Conservation (phyloP, 2,329 filamentous ascomycete species). For the Colletotrichum filicis region DNA sequence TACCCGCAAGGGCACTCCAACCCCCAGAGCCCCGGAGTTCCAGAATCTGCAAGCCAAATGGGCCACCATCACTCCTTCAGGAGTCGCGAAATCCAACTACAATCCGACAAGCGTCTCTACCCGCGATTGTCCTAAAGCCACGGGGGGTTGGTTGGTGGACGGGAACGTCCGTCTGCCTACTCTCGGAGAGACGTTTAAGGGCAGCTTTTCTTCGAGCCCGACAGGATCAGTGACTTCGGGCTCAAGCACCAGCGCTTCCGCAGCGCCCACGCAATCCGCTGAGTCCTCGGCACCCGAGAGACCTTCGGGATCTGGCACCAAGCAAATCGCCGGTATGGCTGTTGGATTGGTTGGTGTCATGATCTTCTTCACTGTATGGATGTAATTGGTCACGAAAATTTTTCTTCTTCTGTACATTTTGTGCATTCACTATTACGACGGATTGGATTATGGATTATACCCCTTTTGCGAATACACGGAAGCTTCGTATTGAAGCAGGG, state of each 20-base stretch:
- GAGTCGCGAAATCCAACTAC: conserved; percentile 75
- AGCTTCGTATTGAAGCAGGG: conserved; percentile 11
- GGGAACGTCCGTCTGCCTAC: conserved; percentile 77
- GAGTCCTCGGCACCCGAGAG: conserved; percentile 40
- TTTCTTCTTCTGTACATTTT: conserved; percentile 28
- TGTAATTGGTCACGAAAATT: conserved; percentile 44
- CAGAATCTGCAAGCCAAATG: conserved; percentile 80
- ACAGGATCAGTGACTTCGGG: conserved; percentile 32
- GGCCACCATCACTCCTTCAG: conserved; percentile 76
- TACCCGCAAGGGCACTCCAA: conserved; percentile 77
- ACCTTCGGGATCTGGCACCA: conserved; percentile 53
- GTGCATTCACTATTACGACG: conserved; percentile 19
- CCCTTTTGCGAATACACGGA: conserved; percentile 12
- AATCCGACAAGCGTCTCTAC: conserved; percentile 68
- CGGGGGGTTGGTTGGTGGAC: conserved; percentile 77
- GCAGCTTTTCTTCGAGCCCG: conserved; percentile 37
- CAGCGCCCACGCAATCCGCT: conserved; percentile 45
- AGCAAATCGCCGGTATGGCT: conserved; percentile 61
- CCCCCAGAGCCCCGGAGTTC: conserved; percentile 80
- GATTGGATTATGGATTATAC: conserved; percentile 28
- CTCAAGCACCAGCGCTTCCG: conserved; percentile 30
- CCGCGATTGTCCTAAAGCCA: conserved; percentile 77
- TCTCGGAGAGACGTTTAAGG: conserved; percentile 64
- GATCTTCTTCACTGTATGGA: conserved; percentile 62
- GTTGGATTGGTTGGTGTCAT: conserved; percentile 61